Percentiles rank a stretch among this genome's conserved stretches.
Conservation (phyloP, 2,329 filamentous ascomycete species). For the Venturia carpophila region DNA sequence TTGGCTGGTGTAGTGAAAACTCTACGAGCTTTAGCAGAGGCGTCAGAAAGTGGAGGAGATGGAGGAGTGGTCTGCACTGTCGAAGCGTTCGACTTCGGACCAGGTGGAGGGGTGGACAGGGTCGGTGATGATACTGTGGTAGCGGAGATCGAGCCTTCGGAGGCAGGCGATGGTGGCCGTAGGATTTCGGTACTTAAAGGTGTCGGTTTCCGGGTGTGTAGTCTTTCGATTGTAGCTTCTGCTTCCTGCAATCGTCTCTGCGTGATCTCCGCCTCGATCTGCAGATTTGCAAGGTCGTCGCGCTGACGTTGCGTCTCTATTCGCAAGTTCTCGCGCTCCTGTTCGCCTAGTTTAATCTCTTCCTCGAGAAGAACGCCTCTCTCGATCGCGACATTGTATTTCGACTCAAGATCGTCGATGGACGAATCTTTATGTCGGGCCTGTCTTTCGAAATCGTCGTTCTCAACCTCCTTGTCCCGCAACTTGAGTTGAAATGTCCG, state of each 20-base stretch:
- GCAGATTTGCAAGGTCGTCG: conserved; percentile 86
- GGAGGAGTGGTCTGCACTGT: conserved; percentile 74
- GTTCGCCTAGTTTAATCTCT: conserved; percentile 83
- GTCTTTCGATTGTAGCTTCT: conserved; percentile 43
- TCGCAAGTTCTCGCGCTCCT: conserved; percentile 79
- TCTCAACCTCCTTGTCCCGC: conserved; percentile 92
- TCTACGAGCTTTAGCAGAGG: conserved; percentile 41
- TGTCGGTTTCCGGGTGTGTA: conserved; percentile 45
- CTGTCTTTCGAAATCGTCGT: conserved; percentile 96
- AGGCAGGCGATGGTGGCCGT: conserved; percentile 59
- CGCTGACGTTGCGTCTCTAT: conserved; percentile 86
- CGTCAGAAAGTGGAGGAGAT: conserved; percentile 88
- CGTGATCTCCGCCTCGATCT: conserved; percentile 89
- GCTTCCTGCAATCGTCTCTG: conserved; percentile 84
- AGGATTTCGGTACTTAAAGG: conserved; percentile 42
- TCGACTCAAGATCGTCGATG: conserved; percentile 91
- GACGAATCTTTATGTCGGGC: conserved; percentile 93
- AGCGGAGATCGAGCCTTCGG: conserved; percentile 61
- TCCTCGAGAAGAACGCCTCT: conserved; percentile 88
- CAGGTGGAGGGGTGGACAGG: conserved; percentile 71
- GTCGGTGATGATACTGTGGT: conserved; percentile 74
- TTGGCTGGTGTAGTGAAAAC: conserved; percentile 35
- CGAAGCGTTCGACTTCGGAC: conserved; percentile 53
- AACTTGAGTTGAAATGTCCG: conserved; percentile 73
- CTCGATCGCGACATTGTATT: conserved; percentile 93